A percentile compares a stretch with the other conserved stretches of the same genome.
These are phyloP conservation scores for Blastomyces emzantsi DNA, from an alignment of 2,329 filamentous ascomycete species.

Conservation along the genomic window DNA sequence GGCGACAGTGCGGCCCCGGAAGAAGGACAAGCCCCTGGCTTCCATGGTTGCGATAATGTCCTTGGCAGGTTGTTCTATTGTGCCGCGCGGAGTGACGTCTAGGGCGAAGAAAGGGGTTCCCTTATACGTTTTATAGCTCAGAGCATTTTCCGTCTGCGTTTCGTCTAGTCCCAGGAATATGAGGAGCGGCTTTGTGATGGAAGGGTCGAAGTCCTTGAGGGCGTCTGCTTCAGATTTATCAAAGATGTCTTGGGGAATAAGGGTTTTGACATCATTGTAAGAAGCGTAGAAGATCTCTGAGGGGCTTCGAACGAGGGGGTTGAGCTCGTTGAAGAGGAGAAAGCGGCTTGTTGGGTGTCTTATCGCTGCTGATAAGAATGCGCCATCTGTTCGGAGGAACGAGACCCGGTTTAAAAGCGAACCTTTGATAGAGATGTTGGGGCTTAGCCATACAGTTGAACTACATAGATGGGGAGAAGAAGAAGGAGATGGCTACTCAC, in stretches of 20 bases:
- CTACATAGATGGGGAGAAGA: background rate
- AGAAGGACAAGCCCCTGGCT: conserved; percentile 55
- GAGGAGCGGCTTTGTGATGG: conserved; percentile 56
- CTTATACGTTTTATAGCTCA: conserved; percentile 52
- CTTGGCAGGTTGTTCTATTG: conserved; percentile 51
- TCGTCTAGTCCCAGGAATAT: conserved; percentile 83
- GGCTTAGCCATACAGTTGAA: background rate
- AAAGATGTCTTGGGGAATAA: conserved; percentile 67
- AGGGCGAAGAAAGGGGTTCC: conserved; percentile 83
- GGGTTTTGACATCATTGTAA: conserved; percentile 57
- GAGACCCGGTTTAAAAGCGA: conserved; percentile 44
- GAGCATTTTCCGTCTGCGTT: conserved; percentile 34
- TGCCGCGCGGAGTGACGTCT: conserved; percentile 68
- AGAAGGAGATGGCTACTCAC: conserved; percentile 22
- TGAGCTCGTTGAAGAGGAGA: conserved; percentile 68
- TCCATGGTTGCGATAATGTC: conserved; percentile 52
- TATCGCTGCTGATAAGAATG: conserved; percentile 41
- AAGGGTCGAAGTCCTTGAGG: conserved; percentile 65
- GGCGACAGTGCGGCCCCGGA: conserved; percentile 56
- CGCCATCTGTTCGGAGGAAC: conserved; percentile 40
- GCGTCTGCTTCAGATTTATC: conserved; percentile 60
- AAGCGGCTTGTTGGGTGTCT: conserved; percentile 49
- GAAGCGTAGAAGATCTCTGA: conserved; percentile 58
- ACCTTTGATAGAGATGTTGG: conserved; percentile 23
- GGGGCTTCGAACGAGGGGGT: conserved; percentile 57